A percentile compares a stretch with the other conserved stretches of the same genome.
phyloP scores from a whole-genome alignment of 306 rosid species.

The Vachellia pachyceras region DNA sequence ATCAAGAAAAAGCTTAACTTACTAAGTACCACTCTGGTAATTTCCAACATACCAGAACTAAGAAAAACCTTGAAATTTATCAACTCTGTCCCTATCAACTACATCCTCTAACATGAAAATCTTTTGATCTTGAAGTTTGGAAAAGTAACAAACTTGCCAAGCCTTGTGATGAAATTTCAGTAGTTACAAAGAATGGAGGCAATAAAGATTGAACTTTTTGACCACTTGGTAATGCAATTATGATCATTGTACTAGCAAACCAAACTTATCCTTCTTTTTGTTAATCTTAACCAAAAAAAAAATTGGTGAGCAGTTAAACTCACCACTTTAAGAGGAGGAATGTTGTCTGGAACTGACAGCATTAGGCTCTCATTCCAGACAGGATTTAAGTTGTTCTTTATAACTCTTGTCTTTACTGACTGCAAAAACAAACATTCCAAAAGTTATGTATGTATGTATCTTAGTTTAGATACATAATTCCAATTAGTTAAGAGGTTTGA shows the following conservation, averaged over 20 bases:
- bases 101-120: background rate
- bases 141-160: background rate
- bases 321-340: conserved; percentile 95
- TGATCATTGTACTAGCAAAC: background rate
- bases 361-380: conserved; percentile 94
- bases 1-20: background rate
- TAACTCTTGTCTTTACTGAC: conserved; percentile 92
- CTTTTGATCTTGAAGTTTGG: no score
- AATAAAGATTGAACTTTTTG: background rate
- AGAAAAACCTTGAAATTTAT: no score
- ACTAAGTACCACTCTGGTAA: background rate
- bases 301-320: conserved; percentile 26
- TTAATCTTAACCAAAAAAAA: conserved; percentile 1
- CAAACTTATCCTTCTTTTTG: background rate
- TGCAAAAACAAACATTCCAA: conserved; percentile 48
- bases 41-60: background rate
- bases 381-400: conserved; percentile 87
- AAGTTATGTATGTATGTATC: conserved; percentile 5
- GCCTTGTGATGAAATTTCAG: background rate
- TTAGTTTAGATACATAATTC: background rate
- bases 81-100: no score
- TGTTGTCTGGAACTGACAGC: conserved; percentile 85
- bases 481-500: conserved; percentile 26
- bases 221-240: background rate
- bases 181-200: background rate